A percentile compares a stretch with the other conserved stretches of the same genome.
phyloP scores from a whole-genome alignment of 108 stramenopile species.

The Halocafeteria seosinensis region DNA sequence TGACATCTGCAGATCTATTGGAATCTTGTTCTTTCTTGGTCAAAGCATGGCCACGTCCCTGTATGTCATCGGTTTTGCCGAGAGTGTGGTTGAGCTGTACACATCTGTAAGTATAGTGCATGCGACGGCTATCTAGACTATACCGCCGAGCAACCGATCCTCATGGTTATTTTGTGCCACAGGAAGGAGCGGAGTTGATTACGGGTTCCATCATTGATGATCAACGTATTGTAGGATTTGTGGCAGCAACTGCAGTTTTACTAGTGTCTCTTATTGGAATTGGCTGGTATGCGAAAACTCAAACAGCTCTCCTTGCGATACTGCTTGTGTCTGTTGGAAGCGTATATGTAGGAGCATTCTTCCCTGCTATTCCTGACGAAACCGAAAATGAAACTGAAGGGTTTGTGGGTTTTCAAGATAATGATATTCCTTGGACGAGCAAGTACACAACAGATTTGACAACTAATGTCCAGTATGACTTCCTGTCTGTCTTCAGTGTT shows the following conservation, averaged over 20 bases:
- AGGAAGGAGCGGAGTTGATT: background rate
- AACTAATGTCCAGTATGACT: background rate
- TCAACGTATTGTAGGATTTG: constrained; percentile 12
- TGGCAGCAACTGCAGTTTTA: constrained; percentile 1
- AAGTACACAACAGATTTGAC: background rate
- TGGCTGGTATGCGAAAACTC: constrained; percentile 13
- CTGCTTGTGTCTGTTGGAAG: constrained; percentile 2
- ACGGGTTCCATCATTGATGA: constrained; percentile 1
- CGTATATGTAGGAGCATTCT: constrained; percentile 8
- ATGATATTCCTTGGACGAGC: background rate
- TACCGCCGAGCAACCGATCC: too few relatives aligned
- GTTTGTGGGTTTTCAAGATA: constrained; percentile 5
- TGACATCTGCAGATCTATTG: too few relatives aligned
- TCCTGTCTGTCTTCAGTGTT: constrained; percentile 32
- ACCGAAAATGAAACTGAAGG: background rate
- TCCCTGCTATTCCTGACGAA: constrained; percentile 1
- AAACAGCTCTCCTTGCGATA: constrained; percentile 10
- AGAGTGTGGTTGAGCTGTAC: constrained; percentile 13
- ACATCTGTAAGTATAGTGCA: too few relatives aligned
- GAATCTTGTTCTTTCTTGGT: constrained; percentile 53
- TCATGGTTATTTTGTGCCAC: too few relatives aligned
- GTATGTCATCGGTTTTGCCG: constrained; percentile 54
- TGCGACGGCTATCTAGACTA: too few relatives aligned
- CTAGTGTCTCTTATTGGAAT: constrained; percentile 11
- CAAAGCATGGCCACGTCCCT: constrained; percentile 37